Evolutionary conservation across 805 yeast species (phyloP).

Genomic region (Priceomyces medius): DNA sequence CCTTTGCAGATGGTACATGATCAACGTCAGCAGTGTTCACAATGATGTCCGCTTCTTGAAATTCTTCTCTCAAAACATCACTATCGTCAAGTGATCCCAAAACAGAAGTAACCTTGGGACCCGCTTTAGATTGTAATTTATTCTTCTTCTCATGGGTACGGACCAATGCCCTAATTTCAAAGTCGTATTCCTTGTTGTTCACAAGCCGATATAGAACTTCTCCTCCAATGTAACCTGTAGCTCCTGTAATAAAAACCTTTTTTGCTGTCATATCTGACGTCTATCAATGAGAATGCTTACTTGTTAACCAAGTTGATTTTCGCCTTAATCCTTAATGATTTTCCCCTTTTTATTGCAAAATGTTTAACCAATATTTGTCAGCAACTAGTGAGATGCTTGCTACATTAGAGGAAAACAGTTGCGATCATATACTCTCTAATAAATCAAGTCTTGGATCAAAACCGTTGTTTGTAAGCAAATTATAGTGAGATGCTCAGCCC

Average conservation of each 20-base stretch:
- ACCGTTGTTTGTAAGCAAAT: no score
- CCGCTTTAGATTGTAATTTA: constrained; percentile 10
- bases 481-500: no score
- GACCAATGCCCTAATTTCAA: constrained; percentile 22
- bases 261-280: constrained; percentile 8
- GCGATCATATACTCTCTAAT: no score
- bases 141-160: constrained; percentile 20
- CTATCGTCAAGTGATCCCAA: constrained; percentile 21
- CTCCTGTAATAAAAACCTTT: constrained; percentile 27
- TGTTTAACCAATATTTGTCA: no score
- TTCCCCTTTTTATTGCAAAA: no score
- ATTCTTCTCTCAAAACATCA: constrained; percentile 16
- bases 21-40: constrained; percentile 32
- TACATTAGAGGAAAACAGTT: no score
- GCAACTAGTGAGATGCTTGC: no score
- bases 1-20: constrained; percentile 22
- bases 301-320: no score
- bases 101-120: constrained; percentile 17
- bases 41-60: constrained; percentile 23
- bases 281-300: not conserved
- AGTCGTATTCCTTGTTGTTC: constrained; percentile 10
- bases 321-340: no score
- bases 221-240: constrained; percentile 36
- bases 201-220: constrained; percentile 23
- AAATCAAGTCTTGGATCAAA: no score